Conservation (phyloP, 2,329 filamentous ascomycete genomes). For the Ceratocystis destructans region DNA sequence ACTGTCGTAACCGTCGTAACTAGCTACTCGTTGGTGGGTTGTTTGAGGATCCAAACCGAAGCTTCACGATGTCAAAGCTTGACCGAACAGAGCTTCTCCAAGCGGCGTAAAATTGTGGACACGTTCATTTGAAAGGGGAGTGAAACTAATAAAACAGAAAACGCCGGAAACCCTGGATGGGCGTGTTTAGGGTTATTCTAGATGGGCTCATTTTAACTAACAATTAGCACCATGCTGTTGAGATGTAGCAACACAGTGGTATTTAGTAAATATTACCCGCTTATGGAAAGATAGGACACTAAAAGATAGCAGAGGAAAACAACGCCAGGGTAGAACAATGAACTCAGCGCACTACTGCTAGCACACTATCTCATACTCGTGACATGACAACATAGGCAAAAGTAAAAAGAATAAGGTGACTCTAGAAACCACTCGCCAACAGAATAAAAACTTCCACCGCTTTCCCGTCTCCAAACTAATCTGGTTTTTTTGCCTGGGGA, state of each 20-base stretch:
- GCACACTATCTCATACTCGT: background rate
- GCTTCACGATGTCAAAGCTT: background rate
- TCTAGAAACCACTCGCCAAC: background rate
- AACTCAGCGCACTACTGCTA: background rate
- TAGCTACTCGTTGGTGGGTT: background rate
- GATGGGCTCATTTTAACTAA: background rate
- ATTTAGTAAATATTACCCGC: too few relatives aligned
- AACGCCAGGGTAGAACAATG: background rate
- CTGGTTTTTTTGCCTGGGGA: background rate
- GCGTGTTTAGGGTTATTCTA: background rate
- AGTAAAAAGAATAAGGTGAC: background rate
- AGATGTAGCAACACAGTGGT: too few relatives aligned
- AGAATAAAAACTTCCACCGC: background rate
- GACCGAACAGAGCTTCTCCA: background rate
- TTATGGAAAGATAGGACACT: too few relatives aligned
- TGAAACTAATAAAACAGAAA: background rate
- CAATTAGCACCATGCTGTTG: too few relatives aligned
- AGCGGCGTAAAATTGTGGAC: conserved; percentile 9
- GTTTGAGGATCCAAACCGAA: background rate
- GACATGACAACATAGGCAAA: background rate
- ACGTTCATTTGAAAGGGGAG: conserved; percentile 12
- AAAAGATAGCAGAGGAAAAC: background rate
- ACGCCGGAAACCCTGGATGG: background rate
- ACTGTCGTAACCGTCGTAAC: too few relatives aligned
- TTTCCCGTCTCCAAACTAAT: background rate